phyloP scores from a whole-genome alignment of 2,329 filamentous ascomycete species.

The Colletotrichum eleusines region DNA sequence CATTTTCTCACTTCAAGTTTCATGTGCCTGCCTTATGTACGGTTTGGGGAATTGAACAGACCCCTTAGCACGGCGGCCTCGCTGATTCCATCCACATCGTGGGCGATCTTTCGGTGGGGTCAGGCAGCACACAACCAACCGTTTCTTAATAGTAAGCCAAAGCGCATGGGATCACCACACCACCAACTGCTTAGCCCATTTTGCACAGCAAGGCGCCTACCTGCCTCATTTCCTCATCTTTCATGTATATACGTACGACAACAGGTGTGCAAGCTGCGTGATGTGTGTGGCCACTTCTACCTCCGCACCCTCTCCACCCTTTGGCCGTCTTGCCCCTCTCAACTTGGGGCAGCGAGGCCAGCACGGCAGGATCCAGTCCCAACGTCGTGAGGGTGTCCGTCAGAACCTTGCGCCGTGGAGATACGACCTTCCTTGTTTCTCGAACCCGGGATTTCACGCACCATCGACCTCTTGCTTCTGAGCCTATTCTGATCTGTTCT shows the following conservation, averaged over 20 bases:
- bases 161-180: conserved; percentile 35
- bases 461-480: neutral
- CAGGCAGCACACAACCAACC: conserved; percentile 14
- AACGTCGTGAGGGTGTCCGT: neutral
- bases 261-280: conserved; percentile 12
- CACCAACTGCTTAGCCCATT: conserved; percentile 11
- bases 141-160: conserved; percentile 24
- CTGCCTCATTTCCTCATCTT: neutral
- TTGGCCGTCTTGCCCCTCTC: conserved; percentile 16
- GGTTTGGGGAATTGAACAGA: conserved; percentile 16
- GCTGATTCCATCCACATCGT: conserved; percentile 1
- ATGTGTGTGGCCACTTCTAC: neutral
- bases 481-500: neutral
- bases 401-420: neutral
- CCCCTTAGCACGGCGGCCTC: conserved; percentile 22
- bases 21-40: conserved; percentile 10
- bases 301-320: conserved; percentile 18
- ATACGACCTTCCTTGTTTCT: conserved; percentile 3
- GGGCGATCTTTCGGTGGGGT: conserved; percentile 25
- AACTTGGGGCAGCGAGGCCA: conserved; percentile 26
- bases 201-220: conserved; percentile 4
- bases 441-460: neutral
- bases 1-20: conserved; percentile 13
- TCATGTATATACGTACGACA: neutral
- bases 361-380: conserved; percentile 1